phyloP scores from a whole-genome alignment of 495 filamentous ascomycete genomes.

The Peziza echinospora region DNA sequence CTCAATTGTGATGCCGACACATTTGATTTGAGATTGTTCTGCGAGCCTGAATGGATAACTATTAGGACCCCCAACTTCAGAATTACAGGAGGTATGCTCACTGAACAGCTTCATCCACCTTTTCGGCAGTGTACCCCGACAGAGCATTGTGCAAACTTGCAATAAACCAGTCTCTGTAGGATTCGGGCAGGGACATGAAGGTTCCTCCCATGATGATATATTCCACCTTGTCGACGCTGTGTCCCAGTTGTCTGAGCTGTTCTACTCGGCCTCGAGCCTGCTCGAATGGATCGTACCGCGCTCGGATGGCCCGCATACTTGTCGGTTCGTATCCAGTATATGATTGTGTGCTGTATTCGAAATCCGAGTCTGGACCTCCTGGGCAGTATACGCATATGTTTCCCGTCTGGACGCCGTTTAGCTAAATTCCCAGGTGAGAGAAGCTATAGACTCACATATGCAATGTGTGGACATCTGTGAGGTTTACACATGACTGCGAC shows the following conservation, averaged over 20 bases:
- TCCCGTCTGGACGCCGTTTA: too few species aligned
- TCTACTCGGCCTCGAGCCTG: constrained; percentile 90
- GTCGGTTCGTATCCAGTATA: constrained; percentile 98
- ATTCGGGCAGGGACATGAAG: constrained; percentile 84
- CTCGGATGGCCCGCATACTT: constrained; percentile 92
- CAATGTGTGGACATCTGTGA: constrained; percentile 90
- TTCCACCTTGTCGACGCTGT: constrained; percentile 96
- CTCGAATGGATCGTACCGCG: constrained; percentile 93
- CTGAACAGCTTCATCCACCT: constrained; percentile 86
- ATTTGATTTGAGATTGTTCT: constrained; percentile 35
- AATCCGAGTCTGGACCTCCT: constrained; percentile 89
- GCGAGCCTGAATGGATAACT: constrained; percentile 31
- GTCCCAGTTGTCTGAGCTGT: constrained; percentile 81
- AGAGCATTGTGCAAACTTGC: constrained; percentile 90
- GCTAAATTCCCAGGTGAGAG: too few species aligned
- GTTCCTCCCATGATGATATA: constrained; percentile 99
- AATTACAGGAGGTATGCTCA: constrained; percentile 77
- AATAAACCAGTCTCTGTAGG: constrained; percentile 80
- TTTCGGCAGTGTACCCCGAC: constrained; percentile 70
- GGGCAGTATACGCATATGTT: constrained; percentile 99
- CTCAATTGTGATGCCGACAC: constrained; percentile 44
- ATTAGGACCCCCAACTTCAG: too few species aligned
- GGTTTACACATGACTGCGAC: constrained; percentile 99
- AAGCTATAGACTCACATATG: too few species aligned
- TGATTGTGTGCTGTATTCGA: constrained; percentile 95